phyloP scores from a whole-genome alignment of 768 basidiomycete species.

The Pulveroboletus sp. region DNA sequence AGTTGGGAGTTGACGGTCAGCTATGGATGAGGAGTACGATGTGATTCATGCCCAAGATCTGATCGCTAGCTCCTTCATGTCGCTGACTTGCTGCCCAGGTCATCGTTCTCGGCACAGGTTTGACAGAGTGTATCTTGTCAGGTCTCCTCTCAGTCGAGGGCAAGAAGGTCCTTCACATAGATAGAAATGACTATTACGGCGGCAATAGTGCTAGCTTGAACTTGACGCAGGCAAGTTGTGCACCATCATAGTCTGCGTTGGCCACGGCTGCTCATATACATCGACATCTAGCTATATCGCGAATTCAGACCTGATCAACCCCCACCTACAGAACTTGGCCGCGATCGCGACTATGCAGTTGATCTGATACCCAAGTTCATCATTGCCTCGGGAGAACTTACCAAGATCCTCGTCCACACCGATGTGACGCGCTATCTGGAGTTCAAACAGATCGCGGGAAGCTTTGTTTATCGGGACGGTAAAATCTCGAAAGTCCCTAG shows the following conservation, averaged over 20 bases:
- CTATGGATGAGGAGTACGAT: slow-evolving; percentile 99
- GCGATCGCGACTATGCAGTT: slow-evolving; percentile 96
- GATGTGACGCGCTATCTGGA: slow-evolving; percentile 98
- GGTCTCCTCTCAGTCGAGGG: slow-evolving; percentile 98
- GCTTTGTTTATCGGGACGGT: slow-evolving; percentile 95
- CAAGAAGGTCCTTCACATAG: slow-evolving; percentile 99
- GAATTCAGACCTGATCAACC: slow-evolving; percentile 81
- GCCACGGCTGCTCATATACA: slow-evolving; percentile 15
- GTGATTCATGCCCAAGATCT: slow-evolving; percentile 40
- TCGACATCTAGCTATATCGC: slow-evolving; percentile 73
- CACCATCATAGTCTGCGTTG: slow-evolving; percentile 3
- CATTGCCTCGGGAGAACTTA: slow-evolving; percentile 95
- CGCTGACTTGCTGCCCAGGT: slow-evolving; percentile 45
- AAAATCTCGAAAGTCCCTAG: slow-evolving; percentile 96
- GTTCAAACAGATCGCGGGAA: slow-evolving; percentile 99
- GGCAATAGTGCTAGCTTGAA: slow-evolving; percentile 97
- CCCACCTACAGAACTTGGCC: slow-evolving; percentile 80
- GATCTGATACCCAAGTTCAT: slow-evolving; percentile 99
- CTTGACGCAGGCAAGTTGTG: slow-evolving; percentile 77
- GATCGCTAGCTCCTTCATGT: slow-evolving; percentile 3
- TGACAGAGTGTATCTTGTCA: slow-evolving; percentile 98
- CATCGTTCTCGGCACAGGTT: slow-evolving; percentile 90
- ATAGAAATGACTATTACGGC: slow-evolving; percentile 98
- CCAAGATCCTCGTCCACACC: slow-evolving; percentile 97
- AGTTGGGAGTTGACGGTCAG: slow-evolving; percentile 20